phyloP scores from a whole-genome alignment of 306 rosid species.

The Prinsepia uniflora region DNA sequence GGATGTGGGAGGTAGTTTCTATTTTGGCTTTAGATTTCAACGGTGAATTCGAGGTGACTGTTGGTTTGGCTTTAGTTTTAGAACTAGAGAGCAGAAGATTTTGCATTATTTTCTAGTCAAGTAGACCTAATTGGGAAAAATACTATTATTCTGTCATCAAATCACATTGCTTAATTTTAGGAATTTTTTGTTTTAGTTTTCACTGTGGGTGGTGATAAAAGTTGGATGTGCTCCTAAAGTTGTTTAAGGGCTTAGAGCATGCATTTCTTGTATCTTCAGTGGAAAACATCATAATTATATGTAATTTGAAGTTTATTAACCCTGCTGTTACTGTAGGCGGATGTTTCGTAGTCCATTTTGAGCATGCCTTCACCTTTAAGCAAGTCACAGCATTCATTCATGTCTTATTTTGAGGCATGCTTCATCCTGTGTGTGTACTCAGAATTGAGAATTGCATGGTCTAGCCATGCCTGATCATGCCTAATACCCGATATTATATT shows the following conservation, averaged over 20 bases:
- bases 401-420: slow-evolving; percentile 5
- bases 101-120: slow-evolving; percentile 13
- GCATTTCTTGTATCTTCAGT: slow-evolving; percentile 34
- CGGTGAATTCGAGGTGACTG: not conserved
- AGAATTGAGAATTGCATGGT: slow-evolving; percentile 6
- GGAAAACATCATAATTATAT: slow-evolving; percentile 35
- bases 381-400: slow-evolving; percentile 1
- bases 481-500: not conserved
- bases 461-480: slow-evolving; percentile 1
- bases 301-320: slow-evolving; percentile 20
- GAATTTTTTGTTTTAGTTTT: slow-evolving; percentile 8
- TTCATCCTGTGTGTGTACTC: not conserved
- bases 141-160: slow-evolving; percentile 18
- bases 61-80: not conserved
- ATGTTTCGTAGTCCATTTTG: slow-evolving; percentile 8
- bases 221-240: slow-evolving; percentile 9
- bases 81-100: slow-evolving; percentile 16
- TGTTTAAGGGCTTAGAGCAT: slow-evolving; percentile 15
- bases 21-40: slow-evolving; percentile 8
- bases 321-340: slow-evolving; percentile 22
- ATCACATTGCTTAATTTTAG: not conserved
- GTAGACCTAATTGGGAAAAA: slow-evolving; percentile 12
- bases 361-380: slow-evolving; percentile 16
- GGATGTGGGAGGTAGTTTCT: not conserved
- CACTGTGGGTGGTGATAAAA: slow-evolving; percentile 7